Conservation (phyloP, 129 eudicot species). For the Saussurea involucrata region DNA sequence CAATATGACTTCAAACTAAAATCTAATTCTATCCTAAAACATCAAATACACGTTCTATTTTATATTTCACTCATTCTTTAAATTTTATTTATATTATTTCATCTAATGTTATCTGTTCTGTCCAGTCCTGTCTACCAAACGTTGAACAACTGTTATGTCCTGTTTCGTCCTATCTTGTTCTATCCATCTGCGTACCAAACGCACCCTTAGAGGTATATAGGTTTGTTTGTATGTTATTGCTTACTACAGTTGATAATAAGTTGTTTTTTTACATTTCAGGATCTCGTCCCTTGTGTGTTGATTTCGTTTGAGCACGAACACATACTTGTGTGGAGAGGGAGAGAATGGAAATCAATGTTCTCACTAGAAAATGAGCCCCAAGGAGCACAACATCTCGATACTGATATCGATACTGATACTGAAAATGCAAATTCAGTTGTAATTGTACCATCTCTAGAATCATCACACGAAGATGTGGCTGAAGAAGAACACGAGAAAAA, state of each 20-base stretch:
- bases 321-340: conserved; percentile 90
- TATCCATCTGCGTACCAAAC: no score
- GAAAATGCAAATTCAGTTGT: conserved; percentile 4
- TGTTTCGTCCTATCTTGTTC: no score
- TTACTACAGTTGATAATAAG: neutral
- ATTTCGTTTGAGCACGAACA: conserved; percentile 83
- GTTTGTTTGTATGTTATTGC: no score
- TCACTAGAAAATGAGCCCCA: conserved; percentile 24
- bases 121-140: no score
- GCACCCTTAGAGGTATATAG: no score
- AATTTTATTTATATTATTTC: no score
- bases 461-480: neutral
- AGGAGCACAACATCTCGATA: conserved; percentile 18
- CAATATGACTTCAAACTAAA: no score
- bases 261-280: conserved; percentile 45
- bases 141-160: no score
- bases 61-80: no score
- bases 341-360: conserved; percentile 69
- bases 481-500: conserved; percentile 10
- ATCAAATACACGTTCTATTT: no score
- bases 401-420: conserved; percentile 9
- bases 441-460: conserved; percentile 1
- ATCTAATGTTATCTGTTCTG: no score
- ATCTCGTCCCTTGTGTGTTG: conserved; percentile 88
- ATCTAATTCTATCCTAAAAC: no score